Conservation (phyloP, 495 filamentous ascomycete genomes). For the Talaromyces nanjingensis region DNA sequence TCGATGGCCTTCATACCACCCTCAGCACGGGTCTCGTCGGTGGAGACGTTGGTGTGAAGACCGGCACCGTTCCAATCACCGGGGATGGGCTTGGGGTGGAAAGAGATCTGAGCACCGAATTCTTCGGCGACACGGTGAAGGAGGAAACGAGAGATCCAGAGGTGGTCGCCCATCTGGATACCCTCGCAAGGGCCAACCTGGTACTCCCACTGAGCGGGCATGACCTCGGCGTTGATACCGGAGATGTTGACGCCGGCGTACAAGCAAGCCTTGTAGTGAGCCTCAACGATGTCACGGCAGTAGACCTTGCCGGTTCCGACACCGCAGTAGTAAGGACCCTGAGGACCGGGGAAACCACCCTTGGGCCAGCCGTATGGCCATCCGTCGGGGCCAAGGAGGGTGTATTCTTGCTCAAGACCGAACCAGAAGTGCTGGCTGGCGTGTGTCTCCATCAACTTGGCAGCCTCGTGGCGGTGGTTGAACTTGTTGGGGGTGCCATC, state of each 20-base stretch:
- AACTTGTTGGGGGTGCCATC: slow-evolving; percentile 98
- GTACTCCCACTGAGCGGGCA: slow-evolving; percentile 99
- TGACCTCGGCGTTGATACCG: slow-evolving; percentile 98
- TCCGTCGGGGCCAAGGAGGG: slow-evolving; percentile 77
- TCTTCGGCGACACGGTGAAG: slow-evolving; percentile 95
- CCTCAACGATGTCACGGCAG: slow-evolving; percentile 96
- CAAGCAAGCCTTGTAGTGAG: slow-evolving; percentile 96
- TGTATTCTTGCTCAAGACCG: slow-evolving; percentile 97
- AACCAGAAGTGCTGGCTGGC: slow-evolving; percentile 87
- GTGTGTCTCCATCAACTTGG: slow-evolving; percentile 83
- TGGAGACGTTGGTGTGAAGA: slow-evolving; percentile 94
- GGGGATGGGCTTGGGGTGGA: slow-evolving; percentile 96
- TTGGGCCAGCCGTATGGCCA: slow-evolving; percentile 92
- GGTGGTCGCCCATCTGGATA: slow-evolving; percentile 92
- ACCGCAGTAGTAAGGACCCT: slow-evolving; percentile 99
- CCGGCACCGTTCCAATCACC: slow-evolving; percentile 99
- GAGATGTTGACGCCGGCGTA: slow-evolving; percentile 90
- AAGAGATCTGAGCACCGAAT: slow-evolving; percentile 92
- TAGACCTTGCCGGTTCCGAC: slow-evolving; percentile 96
- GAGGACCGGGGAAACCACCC: slow-evolving; percentile 92
- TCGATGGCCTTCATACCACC: slow-evolving; percentile 94
- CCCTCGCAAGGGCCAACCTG: slow-evolving; percentile 92
- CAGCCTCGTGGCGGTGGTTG: slow-evolving; percentile 91
- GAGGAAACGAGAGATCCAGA: slow-evolving; percentile 96
- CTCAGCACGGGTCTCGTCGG: slow-evolving; percentile 76